Percentiles rank a stretch among this genome's conserved stretches.
phyloP scores from a whole-genome alignment of 148 eudicot genomes.

The Cornus suecica region DNA sequence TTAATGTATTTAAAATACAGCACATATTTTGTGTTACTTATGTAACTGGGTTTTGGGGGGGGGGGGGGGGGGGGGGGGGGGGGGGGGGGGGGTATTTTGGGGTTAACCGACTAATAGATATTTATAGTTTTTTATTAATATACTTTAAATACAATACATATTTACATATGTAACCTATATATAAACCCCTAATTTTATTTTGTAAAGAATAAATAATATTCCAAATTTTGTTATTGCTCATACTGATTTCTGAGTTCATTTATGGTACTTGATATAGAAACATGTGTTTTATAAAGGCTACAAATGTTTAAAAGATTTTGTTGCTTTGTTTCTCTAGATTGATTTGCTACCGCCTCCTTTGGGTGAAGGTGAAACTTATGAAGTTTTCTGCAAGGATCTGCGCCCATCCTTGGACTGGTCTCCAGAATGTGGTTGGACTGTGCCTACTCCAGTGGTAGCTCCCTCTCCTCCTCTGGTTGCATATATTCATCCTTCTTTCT shows the following conservation, averaged over 20 bases:
- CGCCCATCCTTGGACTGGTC: conserved; percentile 91
- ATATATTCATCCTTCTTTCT: neutral
- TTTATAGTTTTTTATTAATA: too few relatives aligned
- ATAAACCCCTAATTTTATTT: too few relatives aligned
- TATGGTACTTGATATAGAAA: neutral
- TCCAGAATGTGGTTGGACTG: conserved; percentile 62
- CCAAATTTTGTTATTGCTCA: neutral
- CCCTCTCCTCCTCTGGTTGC: conserved; percentile 5
- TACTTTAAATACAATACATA: too few relatives aligned
- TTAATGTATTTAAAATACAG: too few relatives aligned
- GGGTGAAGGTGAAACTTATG: conserved; percentile 65
- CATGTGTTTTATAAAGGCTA: neutral
- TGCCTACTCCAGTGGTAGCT: conserved; percentile 46
- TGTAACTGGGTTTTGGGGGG: too few relatives aligned
- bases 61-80: too few relatives aligned
- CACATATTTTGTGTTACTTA: too few relatives aligned
- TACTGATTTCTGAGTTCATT: neutral
- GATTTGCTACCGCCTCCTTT: conserved; percentile 48
- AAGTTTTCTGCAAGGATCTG: conserved; percentile 48
- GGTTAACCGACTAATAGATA: too few relatives aligned
- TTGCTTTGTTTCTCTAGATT: conserved; percentile 34
- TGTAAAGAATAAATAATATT: too few relatives aligned
- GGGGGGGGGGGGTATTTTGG: too few relatives aligned
- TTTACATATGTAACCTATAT: too few relatives aligned
- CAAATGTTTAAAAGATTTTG: neutral